These are phyloP conservation scores for Pestalotiopsis sp. DNA, from an alignment of 2,329 filamentous ascomycete genomes.

Conservation along the genomic window DNA sequence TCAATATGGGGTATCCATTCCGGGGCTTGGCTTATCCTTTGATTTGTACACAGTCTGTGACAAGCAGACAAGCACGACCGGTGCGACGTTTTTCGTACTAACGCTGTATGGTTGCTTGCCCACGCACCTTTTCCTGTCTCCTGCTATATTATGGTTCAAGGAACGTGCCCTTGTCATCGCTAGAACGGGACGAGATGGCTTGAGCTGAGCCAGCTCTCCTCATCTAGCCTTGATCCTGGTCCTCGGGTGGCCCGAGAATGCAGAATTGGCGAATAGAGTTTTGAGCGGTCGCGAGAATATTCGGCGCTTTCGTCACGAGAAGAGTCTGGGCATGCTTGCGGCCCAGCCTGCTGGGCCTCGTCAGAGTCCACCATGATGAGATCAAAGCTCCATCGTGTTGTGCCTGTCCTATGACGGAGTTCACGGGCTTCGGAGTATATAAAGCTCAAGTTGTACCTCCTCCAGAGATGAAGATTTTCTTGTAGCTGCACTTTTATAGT, in stretches of 20 bases:
- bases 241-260: neutral
- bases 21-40: neutral
- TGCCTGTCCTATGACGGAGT: neutral
- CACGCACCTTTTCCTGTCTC: neutral
- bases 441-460: neutral
- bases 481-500: neutral
- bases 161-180: neutral
- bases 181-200: neutral
- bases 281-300: slow-evolving; percentile 2
- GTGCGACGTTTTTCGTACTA: neutral
- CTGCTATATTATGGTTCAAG: neutral
- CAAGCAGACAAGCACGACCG: neutral
- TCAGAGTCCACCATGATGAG: neutral
- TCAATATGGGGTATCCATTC: neutral
- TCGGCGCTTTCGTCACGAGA: slow-evolving; percentile 11
- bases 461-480: neutral
- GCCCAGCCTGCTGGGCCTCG: neutral
- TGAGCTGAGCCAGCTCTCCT: neutral
- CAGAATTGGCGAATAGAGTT: slow-evolving; percentile 1
- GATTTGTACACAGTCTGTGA: neutral
- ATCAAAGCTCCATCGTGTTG: neutral
- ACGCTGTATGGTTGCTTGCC: neutral
- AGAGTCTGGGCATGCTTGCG: neutral
- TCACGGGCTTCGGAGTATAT: neutral
- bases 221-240: neutral